A percentile compares a stretch with the other conserved stretches of the same genome.
These are phyloP conservation scores for Cucumis cinereus DNA, from an alignment of 306 rosid species.

Conservation along the genomic window DNA sequence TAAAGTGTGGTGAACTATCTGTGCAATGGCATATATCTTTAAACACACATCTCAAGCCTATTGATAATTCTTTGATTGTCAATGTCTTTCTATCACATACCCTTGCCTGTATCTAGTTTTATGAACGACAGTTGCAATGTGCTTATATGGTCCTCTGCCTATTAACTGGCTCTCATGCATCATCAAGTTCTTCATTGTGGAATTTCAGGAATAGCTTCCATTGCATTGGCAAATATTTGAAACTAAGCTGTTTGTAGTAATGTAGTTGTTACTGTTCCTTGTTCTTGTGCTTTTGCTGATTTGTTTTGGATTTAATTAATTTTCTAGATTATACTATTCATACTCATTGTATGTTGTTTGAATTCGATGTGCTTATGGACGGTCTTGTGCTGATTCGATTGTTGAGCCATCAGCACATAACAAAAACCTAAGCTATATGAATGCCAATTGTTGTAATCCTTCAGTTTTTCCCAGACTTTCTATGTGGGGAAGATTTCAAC, in stretches of 20 bases:
- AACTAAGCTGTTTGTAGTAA: not conserved
- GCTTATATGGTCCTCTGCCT: not conserved
- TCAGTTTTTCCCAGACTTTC: slow-evolving; percentile 5
- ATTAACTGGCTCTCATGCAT: not conserved
- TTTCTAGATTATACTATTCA: not conserved
- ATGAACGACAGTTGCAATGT: not conserved
- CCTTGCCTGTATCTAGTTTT: not conserved
- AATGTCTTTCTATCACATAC: not conserved
- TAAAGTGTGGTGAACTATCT: not conserved
- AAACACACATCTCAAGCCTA: not conserved
- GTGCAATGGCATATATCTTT: not conserved
- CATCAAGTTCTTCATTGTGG: not conserved
- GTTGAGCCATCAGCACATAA: slow-evolving; percentile 15
- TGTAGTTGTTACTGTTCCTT: not conserved
- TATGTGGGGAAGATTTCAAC: slow-evolving; percentile 9
- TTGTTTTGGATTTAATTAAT: not conserved
- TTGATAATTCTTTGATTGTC: not conserved
- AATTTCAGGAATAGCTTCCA: not conserved
- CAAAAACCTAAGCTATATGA: slow-evolving; percentile 23
- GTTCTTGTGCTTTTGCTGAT: not conserved
- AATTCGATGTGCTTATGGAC: slow-evolving; percentile 22
- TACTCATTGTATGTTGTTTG: not conserved
- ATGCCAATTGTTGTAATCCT: slow-evolving; percentile 19
- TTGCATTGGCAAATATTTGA: not conserved
- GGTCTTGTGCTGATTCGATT: slow-evolving; percentile 30